Conservation (phyloP, 768 basidiomycete genomes). For the Rhodotorula sphaerocarpa region DNA sequence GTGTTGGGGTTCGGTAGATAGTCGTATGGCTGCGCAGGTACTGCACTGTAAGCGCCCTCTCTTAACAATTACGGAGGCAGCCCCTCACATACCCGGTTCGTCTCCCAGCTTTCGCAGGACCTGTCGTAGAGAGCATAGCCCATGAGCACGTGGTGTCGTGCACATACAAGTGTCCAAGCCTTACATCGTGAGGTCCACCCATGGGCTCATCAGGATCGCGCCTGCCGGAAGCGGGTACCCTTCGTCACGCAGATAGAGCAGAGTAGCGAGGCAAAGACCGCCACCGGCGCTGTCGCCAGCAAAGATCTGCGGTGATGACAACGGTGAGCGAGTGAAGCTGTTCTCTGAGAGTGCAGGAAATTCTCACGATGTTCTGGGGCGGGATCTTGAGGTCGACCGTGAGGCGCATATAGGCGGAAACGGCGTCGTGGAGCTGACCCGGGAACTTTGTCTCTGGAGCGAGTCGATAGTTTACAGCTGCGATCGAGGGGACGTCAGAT, state of each 20-base stretch:
- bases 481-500: constrained; percentile 33
- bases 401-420: constrained; percentile 75
- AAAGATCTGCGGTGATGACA: constrained; percentile 49
- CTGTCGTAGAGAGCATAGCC: neutral
- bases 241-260: constrained; percentile 94
- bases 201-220: constrained; percentile 61
- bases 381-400: constrained; percentile 81
- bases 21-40: constrained; percentile 52
- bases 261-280: constrained; percentile 68
- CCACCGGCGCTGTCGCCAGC: constrained; percentile 91
- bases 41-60: fast-evolving
- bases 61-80: neutral
- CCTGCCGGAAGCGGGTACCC: constrained; percentile 73
- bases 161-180: neutral
- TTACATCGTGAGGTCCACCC: constrained; percentile 67
- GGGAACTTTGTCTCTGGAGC: constrained; percentile 94
- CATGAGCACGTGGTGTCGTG: no score
- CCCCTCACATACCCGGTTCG: constrained; percentile 56
- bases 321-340: no score
- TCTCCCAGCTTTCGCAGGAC: constrained; percentile 96
- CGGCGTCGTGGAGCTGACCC: constrained; percentile 76
- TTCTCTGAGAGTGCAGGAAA: neutral
- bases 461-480: constrained; percentile 86
- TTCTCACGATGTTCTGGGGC: constrained; percentile 66
- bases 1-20: constrained; percentile 61